Evolutionary conservation across 2,329 filamentous ascomycete genomes (phyloP), one percentile per base, ranked within the genome.

Genomic region (Colletotrichum musae): DNA sequence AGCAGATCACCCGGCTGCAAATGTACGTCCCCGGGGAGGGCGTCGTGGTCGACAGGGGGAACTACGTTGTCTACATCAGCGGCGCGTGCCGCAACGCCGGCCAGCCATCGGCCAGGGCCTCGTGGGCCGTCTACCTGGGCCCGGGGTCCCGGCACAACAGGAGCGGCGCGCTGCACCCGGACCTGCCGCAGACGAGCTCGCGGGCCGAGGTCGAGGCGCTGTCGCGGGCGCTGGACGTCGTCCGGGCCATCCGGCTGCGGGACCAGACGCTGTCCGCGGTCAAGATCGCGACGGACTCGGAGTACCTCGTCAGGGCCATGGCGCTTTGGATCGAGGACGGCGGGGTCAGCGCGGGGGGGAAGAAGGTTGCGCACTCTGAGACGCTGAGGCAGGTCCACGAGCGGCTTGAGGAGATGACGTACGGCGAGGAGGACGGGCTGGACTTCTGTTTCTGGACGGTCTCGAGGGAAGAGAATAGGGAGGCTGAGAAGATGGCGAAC

Each of bases 61-160:
- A 66, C 4, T 28, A 75, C 2, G 73, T 76, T 5, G 62, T 77
- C n/a, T 61, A 59, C 43, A 75, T 75, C 28, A 68, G 72, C 61
- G 73, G 76, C 16, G 72, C 72, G n/a, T 75, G 73, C 57, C 74
- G 72, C 13, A 51, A 60, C 47, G 73, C 70, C 51, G 75, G 75
- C 4, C 72, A 51, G 6, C 70, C 61, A 1, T 53, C 53, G 1
- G 75, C 75, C 5, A 70, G 62, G 6, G 75, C 70, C 0, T 41
- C 73, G 12, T 77, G 74, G 74, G 72, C 69, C 21, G 74, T 75
- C 18, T 77, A 72, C 48, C 75, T 75, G 56, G 76, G 75, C 3
- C 71, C 72, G 6, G 39, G 63, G 16, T 77, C 74, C 10, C 57
- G 53, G 18, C 58, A 73, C 61, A 78, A 77, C 58, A 51, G 56